phyloP scores from a whole-genome alignment of 352 stramenopile species.

The Globisporangium canariense region DNA sequence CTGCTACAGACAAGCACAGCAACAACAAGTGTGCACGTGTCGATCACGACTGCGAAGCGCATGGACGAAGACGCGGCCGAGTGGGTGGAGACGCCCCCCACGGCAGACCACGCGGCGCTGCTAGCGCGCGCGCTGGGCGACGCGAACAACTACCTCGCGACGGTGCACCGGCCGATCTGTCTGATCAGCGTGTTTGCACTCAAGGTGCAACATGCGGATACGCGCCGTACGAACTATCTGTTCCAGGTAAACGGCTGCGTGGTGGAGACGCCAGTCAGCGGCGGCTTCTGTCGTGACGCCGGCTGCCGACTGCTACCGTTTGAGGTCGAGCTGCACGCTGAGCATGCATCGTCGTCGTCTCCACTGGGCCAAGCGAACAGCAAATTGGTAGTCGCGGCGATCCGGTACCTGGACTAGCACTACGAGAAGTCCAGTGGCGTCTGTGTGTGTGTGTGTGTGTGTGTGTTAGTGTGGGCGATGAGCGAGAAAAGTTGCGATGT shows the following conservation, averaged over 20 bases:
- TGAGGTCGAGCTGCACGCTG: neutral
- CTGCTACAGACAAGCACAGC: neutral
- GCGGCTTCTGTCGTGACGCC: neutral
- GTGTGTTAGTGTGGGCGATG: neutral
- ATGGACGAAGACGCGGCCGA: constrained; percentile 2
- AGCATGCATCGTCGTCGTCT: neutral
- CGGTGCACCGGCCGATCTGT: constrained; percentile 2
- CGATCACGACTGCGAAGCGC: neutral
- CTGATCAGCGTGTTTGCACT: neutral
- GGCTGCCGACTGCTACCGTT: neutral
- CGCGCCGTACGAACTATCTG: neutral
- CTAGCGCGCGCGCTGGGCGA: constrained; percentile 1
- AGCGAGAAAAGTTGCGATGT: neutral
- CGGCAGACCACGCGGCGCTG: neutral
- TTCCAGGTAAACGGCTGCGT: constrained; percentile 2
- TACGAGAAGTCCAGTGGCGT: neutral
- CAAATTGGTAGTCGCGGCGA: neutral
- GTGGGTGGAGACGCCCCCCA: neutral
- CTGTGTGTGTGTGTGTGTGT: neutral
- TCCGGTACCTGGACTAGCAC: constrained; percentile 1
- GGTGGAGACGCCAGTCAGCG: neutral
- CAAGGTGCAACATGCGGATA: neutral
- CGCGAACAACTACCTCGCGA: neutral
- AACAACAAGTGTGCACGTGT: neutral
- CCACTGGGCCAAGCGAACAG: neutral